Evolutionary conservation across 2,329 filamentous ascomycete species (phyloP).

Genomic region (Xylariales sp.): DNA sequence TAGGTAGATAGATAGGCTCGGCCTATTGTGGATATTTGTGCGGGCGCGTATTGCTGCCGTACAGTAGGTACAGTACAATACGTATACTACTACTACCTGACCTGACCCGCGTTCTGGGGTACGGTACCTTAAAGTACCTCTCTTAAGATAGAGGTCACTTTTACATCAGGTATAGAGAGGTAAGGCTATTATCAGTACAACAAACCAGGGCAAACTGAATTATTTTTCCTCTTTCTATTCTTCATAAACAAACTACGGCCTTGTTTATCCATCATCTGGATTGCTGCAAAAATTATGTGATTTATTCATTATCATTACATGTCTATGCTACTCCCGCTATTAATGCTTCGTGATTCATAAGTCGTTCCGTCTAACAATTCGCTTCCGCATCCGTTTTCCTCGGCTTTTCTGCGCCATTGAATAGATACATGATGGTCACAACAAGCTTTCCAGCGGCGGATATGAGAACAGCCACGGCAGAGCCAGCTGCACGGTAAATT

Average conservation of each 20-base stretch:
- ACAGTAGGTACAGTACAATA: no score
- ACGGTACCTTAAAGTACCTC: no score
- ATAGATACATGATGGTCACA: conserved; percentile 58
- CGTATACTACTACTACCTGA: no score
- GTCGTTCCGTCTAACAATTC: conserved; percentile 24
- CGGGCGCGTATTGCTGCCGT: conserved; percentile 17
- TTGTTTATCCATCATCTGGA: neutral
- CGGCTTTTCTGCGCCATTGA: conserved; percentile 54
- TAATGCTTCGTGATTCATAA: conserved; percentile 30
- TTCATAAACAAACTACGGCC: neutral
- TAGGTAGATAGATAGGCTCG: neutral
- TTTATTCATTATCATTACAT: conserved; percentile 4
- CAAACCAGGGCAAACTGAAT: neutral
- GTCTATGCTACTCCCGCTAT: conserved; percentile 9
- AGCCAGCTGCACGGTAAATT: conserved; percentile 58
- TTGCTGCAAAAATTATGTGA: neutral
- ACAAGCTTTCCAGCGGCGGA: conserved; percentile 59
- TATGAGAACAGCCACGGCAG: conserved; percentile 57
- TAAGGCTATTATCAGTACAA: neutral
- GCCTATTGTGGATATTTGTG: conserved; percentile 8
- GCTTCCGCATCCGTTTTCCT: conserved; percentile 38
- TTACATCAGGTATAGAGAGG: no score
- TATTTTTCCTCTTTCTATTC: no score
- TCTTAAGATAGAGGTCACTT: no score
- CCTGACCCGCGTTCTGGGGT: conserved; percentile 16